A percentile compares a stretch with the other conserved stretches of the same genome.
phyloP scores from a whole-genome alignment of 2,329 filamentous ascomycete species.

The Alternaria longipes region DNA sequence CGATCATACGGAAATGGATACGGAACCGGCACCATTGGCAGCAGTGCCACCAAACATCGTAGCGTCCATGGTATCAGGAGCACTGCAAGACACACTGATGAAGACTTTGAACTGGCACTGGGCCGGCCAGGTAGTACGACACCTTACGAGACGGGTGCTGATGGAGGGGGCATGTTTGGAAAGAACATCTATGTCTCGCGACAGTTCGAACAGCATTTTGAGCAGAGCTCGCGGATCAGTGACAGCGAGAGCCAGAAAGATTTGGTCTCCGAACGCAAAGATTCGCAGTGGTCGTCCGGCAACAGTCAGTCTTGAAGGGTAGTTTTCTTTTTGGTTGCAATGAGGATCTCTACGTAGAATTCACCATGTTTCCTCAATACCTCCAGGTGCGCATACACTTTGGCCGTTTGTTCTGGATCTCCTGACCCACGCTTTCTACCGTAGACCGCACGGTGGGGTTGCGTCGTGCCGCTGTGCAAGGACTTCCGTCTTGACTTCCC shows the following conservation, averaged over 20 bases:
- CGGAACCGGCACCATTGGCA: conserved; percentile 7
- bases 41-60: background rate
- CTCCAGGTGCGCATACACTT: background rate
- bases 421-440: background rate
- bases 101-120: conserved; percentile 26
- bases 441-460: background rate
- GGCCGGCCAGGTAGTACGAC: conserved; percentile 12
- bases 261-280: background rate
- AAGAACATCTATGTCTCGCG: conserved; percentile 16
- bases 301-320: background rate
- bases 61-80: background rate
- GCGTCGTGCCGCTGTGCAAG: background rate
- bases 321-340: background rate
- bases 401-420: background rate
- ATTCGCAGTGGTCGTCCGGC: background rate
- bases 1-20: conserved; percentile 16
- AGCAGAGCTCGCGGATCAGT: conserved; percentile 1
- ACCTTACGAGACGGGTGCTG: conserved; percentile 14
- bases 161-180: conserved; percentile 14
- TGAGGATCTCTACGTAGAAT: background rate
- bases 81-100: conserved; percentile 14
- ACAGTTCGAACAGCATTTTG: conserved; percentile 11
- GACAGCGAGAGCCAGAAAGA: conserved; percentile 17
- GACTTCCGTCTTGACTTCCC: background rate
- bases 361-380: background rate